Conservation (phyloP, 2,329 filamentous ascomycete genomes). For the Talaromyces amestolkiae region DNA sequence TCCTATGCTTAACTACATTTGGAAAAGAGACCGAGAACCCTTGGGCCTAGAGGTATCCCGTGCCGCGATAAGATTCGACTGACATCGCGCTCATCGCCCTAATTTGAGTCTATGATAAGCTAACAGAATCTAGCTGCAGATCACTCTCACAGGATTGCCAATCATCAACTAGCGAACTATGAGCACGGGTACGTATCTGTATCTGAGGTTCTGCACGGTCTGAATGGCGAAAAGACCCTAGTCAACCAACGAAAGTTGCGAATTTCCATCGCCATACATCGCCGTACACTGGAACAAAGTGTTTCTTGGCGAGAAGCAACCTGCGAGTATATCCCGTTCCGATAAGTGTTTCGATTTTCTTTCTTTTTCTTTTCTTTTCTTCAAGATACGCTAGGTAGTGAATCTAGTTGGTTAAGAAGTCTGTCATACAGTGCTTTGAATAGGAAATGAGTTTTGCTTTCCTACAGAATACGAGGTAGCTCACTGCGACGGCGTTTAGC, state of each 20-base stretch:
- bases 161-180: background rate
- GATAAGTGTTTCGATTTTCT: background rate
- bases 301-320: background rate
- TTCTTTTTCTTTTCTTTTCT: background rate
- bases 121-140: background rate
- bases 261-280: background rate
- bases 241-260: background rate
- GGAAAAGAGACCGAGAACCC: background rate
- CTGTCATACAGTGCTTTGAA: too few species aligned
- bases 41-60: background rate
- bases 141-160: background rate
- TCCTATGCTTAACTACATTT: background rate
- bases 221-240: background rate
- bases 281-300: background rate
- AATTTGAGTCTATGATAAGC: background rate
- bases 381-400: background rate
- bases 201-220: background rate
- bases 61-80: background rate
- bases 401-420: background rate
- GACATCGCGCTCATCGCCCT: background rate
- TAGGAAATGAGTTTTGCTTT: background rate
- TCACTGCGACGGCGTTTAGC: background rate
- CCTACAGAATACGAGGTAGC: background rate
- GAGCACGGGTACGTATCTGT: background rate
- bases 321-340: background rate